Conservation (phyloP, 805 yeast genomes). For the Starmerella etchellsii region DNA sequence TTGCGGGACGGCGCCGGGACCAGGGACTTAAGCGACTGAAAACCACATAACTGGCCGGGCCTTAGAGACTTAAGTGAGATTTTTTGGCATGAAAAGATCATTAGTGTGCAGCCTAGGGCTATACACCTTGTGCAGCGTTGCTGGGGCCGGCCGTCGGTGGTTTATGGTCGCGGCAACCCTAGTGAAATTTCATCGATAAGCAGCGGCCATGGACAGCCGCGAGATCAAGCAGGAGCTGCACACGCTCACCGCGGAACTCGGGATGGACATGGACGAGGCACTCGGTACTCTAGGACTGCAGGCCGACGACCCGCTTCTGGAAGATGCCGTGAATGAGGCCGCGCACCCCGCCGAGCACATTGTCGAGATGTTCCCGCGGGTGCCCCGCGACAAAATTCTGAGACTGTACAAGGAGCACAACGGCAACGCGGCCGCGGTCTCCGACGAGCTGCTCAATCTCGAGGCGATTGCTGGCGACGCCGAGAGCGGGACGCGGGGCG, state of each 20-base stretch:
- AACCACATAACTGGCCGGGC: too few relatives aligned
- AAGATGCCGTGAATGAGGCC: background rate
- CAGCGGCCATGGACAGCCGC: too few relatives aligned
- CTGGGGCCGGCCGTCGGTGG: too few relatives aligned
- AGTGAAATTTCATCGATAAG: too few relatives aligned
- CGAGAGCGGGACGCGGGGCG: background rate
- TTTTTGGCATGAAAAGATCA: too few relatives aligned
- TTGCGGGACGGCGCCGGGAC: background rate
- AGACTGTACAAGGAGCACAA: background rate
- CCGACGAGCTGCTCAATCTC: constrained; percentile 13
- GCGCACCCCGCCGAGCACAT: background rate
- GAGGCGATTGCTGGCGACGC: background rate
- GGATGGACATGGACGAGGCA: constrained; percentile 6
- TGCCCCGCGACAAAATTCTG: constrained; percentile 1
- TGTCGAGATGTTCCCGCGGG: constrained; percentile 12
- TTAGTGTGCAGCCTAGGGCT: too few relatives aligned
- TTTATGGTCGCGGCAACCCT: too few relatives aligned
- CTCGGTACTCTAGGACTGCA: constrained; percentile 4
- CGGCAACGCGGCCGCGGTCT: constrained; percentile 3
- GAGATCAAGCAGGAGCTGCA: constrained; percentile 3
- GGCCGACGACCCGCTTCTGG: constrained; percentile 1
- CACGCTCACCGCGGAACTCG: constrained; percentile 1
- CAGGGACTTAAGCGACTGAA: background rate
- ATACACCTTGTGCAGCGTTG: too few relatives aligned
- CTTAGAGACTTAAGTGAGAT: too few relatives aligned